phyloP scores from a whole-genome alignment of 768 basidiomycete species.

The Podaxis mareebaensis region DNA sequence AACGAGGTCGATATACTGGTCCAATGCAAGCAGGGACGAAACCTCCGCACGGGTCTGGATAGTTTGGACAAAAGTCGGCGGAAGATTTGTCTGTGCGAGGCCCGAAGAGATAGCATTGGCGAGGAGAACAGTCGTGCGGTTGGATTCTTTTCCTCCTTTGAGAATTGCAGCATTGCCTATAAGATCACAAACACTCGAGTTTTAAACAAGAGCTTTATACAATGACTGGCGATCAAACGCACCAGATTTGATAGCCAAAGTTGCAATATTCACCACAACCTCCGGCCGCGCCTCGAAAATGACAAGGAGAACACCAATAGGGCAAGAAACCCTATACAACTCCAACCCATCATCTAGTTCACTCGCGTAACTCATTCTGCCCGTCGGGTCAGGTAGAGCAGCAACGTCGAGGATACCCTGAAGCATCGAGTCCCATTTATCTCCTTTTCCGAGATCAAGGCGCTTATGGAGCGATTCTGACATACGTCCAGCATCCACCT shows the following conservation, averaged over 20 bases:
- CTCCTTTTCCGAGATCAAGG: slow-evolving; percentile 72
- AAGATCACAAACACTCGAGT: neutral
- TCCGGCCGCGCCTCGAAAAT: slow-evolving; percentile 98
- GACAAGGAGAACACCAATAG: slow-evolving; percentile 93
- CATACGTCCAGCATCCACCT: slow-evolving; percentile 84
- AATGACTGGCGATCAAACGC: slow-evolving; percentile 22
- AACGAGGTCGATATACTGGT: slow-evolving; percentile 93
- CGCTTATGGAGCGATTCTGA: slow-evolving; percentile 82
- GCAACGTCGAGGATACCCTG: slow-evolving; percentile 90
- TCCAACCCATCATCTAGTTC: slow-evolving; percentile 86
- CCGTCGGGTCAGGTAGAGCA: slow-evolving; percentile 82
- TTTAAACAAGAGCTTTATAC: neutral
- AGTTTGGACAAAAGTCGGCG: slow-evolving; percentile 82
- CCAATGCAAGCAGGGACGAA: slow-evolving; percentile 79
- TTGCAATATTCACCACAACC: slow-evolving; percentile 96
- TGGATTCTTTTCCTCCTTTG: slow-evolving; percentile 97
- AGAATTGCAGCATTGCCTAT: slow-evolving; percentile 95
- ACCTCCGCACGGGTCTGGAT: slow-evolving; percentile 93
- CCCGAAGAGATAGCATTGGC: slow-evolving; percentile 80
- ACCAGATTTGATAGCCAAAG: slow-evolving; percentile 97
- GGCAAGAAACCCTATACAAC: slow-evolving; percentile 92
- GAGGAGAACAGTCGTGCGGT: slow-evolving; percentile 73
- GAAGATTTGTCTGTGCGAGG: slow-evolving; percentile 70
- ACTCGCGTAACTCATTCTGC: slow-evolving; percentile 84
- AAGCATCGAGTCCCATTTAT: slow-evolving; percentile 95